phyloP scores from a whole-genome alignment of 2,329 filamentous ascomycete genomes.

The Ceratocystis huliohia region DNA sequence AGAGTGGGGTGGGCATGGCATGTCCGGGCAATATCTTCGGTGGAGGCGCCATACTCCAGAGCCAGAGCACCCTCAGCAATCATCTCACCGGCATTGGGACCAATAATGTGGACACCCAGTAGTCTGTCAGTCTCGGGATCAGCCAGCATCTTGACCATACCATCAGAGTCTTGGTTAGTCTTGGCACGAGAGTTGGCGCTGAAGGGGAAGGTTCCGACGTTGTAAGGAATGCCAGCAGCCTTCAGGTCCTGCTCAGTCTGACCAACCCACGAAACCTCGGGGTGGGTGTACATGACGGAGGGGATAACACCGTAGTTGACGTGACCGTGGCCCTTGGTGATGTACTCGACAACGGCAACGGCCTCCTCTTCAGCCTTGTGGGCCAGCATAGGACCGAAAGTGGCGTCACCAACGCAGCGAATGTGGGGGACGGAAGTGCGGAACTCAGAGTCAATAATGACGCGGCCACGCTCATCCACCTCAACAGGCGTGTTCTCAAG shows the following conservation, averaged over 20 bases:
- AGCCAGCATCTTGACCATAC: constrained; percentile 91
- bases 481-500: constrained; percentile 90
- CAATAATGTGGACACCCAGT: constrained; percentile 91
- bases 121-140: constrained; percentile 95
- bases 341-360: constrained; percentile 88
- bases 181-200: constrained; percentile 96
- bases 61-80: constrained; percentile 94
- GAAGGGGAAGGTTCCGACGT: constrained; percentile 90
- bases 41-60: constrained; percentile 89
- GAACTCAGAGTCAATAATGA: constrained; percentile 98
- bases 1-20: constrained; percentile 95
- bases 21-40: constrained; percentile 86
- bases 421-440: constrained; percentile 96
- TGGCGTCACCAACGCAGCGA: constrained; percentile 88
- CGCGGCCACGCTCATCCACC: constrained; percentile 80
- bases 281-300: constrained; percentile 98
- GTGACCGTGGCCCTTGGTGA: constrained; percentile 94
- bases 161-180: constrained; percentile 94
- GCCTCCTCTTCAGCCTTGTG: constrained; percentile 99
- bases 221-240: constrained; percentile 79
- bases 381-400: constrained; percentile 96
- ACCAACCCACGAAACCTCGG: constrained; percentile 96
- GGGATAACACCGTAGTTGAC: constrained; percentile 98
- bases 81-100: constrained; percentile 95
- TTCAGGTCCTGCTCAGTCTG: constrained; percentile 96